A percentile compares a stretch with the other conserved stretches of the same genome.
Evolutionary conservation across 148 eudicot genomes (phyloP).

Genomic region (Rhododendron kiyosumense): DNA sequence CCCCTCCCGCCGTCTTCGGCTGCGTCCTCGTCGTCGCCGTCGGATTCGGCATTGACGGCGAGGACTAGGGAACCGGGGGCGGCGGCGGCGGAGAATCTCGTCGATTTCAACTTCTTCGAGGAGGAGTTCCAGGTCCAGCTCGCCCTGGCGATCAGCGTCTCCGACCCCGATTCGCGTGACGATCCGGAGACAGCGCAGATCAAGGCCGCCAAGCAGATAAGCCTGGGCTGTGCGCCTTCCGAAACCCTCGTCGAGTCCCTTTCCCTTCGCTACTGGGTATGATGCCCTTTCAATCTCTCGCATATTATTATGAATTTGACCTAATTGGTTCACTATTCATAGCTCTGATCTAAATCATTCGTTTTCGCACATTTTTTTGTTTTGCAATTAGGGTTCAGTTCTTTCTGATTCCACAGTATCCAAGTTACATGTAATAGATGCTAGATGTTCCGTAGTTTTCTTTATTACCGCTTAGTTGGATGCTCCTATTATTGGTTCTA

Average conservation of each 20-base stretch:
- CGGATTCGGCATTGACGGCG: slow-evolving; percentile 20
- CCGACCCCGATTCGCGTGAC: slow-evolving; percentile 49
- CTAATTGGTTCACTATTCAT: neutral
- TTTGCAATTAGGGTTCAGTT: neutral
- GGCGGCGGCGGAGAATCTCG: slow-evolving; percentile 2
- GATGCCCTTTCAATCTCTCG: neutral
- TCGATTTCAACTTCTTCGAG: slow-evolving; percentile 58
- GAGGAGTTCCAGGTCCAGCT: slow-evolving; percentile 94
- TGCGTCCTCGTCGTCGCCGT: slow-evolving; percentile 22
- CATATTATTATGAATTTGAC: slow-evolving; percentile 7
- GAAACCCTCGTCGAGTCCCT: slow-evolving; percentile 54
- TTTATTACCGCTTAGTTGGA: neutral
- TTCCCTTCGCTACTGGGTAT: slow-evolving; percentile 83
- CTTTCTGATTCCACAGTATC: neutral
- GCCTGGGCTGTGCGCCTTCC: slow-evolving; percentile 61
- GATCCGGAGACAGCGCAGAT: slow-evolving; percentile 88
- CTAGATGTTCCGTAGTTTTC: neutral
- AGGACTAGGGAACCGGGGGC: neutral
- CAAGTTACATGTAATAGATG: neutral
- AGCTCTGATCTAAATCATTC: neutral
- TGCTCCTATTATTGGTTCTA: neutral
- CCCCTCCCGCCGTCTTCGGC: slow-evolving; percentile 21
- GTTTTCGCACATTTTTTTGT: neutral
- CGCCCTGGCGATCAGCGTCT: slow-evolving; percentile 86
- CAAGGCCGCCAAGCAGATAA: slow-evolving; percentile 84